phyloP scores from a whole-genome alignment of 202 grass and related monocot genomes.

The Hordeum pubiflorum region DNA sequence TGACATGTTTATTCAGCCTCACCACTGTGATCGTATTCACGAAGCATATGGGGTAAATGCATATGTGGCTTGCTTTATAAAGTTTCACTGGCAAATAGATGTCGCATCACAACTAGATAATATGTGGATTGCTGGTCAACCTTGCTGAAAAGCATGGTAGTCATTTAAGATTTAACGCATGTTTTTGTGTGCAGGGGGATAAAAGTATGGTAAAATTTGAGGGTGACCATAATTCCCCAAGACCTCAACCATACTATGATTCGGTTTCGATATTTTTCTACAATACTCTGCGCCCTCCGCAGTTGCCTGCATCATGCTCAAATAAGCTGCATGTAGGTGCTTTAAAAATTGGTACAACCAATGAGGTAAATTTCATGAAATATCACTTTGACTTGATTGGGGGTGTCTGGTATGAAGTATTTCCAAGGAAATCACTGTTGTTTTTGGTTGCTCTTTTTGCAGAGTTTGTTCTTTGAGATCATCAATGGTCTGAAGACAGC shows the following conservation, averaged over 20 bases:
- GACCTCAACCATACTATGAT: conserved; percentile 94
- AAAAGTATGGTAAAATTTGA: conserved; percentile 97
- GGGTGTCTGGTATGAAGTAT: conserved; percentile 3
- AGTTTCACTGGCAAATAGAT: conserved; percentile 16
- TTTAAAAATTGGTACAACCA: conserved; percentile 55
- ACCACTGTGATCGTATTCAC: conserved; percentile 85
- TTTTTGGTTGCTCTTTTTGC: conserved; percentile 17
- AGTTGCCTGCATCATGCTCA: conserved; percentile 49
- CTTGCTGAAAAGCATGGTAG: background rate
- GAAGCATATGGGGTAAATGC: conserved; percentile 71
- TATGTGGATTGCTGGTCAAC: background rate
- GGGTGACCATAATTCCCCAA: conserved; percentile 83
- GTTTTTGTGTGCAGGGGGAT: conserved; percentile 57
- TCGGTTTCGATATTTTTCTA: conserved; percentile 95
- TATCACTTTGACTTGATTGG: background rate
- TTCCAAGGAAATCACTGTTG: conserved; percentile 20
- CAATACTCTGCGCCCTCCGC: conserved; percentile 68
- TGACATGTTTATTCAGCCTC: conserved; percentile 93
- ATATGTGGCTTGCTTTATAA: conserved; percentile 10
- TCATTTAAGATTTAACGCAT: background rate
- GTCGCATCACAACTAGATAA: background rate
- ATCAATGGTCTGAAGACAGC: conserved; percentile 50
- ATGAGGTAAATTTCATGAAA: conserved; percentile 52
- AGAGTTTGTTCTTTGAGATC: conserved; percentile 85
- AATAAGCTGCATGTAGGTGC: conserved; percentile 57